Evolutionary conservation across 371 early-diverging fungal species (phyloP).

Genomic region (Mortierella sp.): DNA sequence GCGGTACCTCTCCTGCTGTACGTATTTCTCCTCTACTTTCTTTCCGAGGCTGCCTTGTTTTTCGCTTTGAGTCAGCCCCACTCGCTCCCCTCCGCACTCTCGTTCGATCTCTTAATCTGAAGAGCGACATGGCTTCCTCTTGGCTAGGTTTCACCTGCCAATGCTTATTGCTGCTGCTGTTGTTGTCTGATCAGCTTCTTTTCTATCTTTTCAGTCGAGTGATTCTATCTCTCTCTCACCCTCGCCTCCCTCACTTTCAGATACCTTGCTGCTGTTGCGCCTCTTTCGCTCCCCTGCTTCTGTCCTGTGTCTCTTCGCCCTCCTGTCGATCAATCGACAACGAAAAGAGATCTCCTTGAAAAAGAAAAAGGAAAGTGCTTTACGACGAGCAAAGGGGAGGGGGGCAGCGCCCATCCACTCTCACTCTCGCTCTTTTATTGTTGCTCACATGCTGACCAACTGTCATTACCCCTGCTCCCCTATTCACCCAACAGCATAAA

Average conservation of each 20-base stretch:
- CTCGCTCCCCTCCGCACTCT: not conserved
- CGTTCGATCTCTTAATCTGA: too few species aligned
- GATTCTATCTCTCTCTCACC: too few species aligned
- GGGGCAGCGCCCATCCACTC: not conserved
- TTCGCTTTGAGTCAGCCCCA: not conserved
- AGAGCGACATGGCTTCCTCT: slow-evolving; percentile 2
- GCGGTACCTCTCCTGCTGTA: not conserved
- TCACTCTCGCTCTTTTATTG: not conserved
- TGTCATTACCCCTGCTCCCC: not conserved
- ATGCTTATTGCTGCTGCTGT: not conserved
- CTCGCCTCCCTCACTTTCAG: not conserved
- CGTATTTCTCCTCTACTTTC: not conserved
- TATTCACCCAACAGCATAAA: not conserved
- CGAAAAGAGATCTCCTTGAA: not conserved
- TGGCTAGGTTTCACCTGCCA: not conserved
- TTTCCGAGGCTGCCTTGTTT: not conserved
- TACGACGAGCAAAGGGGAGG: not conserved
- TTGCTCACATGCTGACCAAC: slow-evolving; percentile 5
- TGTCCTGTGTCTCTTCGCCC: too few species aligned
- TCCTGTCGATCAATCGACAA: not conserved
- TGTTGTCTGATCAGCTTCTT: not conserved
- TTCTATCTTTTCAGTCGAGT: not conserved
- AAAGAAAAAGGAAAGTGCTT: not conserved
- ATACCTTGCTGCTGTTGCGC: not conserved
- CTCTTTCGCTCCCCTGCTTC: not conserved